These are phyloP conservation scores for Chlorella sp. DNA, from an alignment of 139 green algal species.

Conservation along the genomic window DNA sequence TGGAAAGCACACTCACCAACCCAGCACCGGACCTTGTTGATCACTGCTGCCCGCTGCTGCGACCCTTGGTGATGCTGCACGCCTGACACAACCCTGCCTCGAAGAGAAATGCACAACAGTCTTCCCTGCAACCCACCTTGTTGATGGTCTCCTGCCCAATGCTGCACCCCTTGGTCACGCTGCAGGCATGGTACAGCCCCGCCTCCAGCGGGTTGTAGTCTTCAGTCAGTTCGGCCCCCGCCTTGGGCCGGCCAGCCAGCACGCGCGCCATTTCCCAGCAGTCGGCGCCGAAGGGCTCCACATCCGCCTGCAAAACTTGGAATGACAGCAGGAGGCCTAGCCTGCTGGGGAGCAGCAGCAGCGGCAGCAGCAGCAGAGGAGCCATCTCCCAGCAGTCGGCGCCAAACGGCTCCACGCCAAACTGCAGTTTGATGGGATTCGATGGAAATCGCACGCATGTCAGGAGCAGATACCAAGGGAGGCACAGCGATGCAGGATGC, in stretches of 20 bases:
- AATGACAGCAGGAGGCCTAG: neutral
- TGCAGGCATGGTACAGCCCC: slow-evolving; percentile 73
- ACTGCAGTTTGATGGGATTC: neutral
- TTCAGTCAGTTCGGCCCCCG: slow-evolving; percentile 68
- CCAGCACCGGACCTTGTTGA: no score
- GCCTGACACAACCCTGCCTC: no score
- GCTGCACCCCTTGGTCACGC: slow-evolving; percentile 76
- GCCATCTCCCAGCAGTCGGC: slow-evolving; percentile 72
- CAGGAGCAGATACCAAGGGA: no score
- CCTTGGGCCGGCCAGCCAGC: slow-evolving; percentile 62
- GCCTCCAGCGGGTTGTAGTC: slow-evolving; percentile 80
- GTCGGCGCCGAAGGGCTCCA: slow-evolving; percentile 71
- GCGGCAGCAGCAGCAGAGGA: slow-evolving; percentile 56
- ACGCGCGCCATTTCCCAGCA: slow-evolving; percentile 78
- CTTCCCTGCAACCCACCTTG: slow-evolving; percentile 48
- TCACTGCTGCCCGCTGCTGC: no score
- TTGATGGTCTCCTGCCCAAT: slow-evolving; percentile 77
- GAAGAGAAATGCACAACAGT: no score
- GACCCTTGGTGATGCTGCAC: no score
- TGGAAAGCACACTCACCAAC: no score
- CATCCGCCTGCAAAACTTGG: slow-evolving; percentile 49
- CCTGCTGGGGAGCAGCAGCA: neutral
- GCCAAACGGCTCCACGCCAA: slow-evolving; percentile 79
- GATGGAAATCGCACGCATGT: no score
- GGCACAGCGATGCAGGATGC: no score